Evolutionary conservation across 139 green algal genomes (phyloP).

Genomic region (Chlamydomonas eustigma): DNA sequence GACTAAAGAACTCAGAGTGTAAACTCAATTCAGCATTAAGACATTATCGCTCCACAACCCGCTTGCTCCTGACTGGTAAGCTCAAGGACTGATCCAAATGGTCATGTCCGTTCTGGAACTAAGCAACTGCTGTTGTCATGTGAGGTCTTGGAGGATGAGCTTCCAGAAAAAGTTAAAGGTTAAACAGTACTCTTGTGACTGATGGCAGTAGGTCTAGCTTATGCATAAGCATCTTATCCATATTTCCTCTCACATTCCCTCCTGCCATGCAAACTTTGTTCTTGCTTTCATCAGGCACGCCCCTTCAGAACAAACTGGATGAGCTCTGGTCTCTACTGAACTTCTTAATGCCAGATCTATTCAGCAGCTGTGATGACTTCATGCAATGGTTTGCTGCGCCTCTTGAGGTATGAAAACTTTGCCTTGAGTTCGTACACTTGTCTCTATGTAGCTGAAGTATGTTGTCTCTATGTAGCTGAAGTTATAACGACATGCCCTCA

Average conservation of each 20-base stretch:
- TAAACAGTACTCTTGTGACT: slow-evolving; percentile 92
- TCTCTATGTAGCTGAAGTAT: too few relatives aligned
- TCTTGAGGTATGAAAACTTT: slow-evolving; percentile 19
- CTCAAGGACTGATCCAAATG: background rate
- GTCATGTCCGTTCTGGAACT: too few relatives aligned
- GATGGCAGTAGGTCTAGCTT: too few relatives aligned
- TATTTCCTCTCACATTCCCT: too few relatives aligned
- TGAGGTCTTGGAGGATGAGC: too few relatives aligned
- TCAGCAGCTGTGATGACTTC: slow-evolving; percentile 70
- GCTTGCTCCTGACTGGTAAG: slow-evolving; percentile 50
- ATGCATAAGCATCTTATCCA: too few relatives aligned
- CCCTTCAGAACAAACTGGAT: slow-evolving; percentile 70
- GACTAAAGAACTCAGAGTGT: slow-evolving; percentile 88
- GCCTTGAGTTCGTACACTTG: too few relatives aligned
- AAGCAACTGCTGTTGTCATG: too few relatives aligned
- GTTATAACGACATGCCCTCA: too few relatives aligned
- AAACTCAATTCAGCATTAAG: slow-evolving; percentile 60
- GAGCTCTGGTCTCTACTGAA: slow-evolving; percentile 95
- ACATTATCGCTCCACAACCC: slow-evolving; percentile 20
- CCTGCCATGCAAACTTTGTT: too few relatives aligned
- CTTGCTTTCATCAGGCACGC: slow-evolving; percentile 67
- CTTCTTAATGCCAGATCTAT: slow-evolving; percentile 87
- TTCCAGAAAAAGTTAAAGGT: background rate
- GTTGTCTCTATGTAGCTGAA: too few relatives aligned
- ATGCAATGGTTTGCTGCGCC: slow-evolving; percentile 29